Conservation (phyloP, 2,329 filamentous ascomycete species). For the Teratosphaeria viscida region DNA sequence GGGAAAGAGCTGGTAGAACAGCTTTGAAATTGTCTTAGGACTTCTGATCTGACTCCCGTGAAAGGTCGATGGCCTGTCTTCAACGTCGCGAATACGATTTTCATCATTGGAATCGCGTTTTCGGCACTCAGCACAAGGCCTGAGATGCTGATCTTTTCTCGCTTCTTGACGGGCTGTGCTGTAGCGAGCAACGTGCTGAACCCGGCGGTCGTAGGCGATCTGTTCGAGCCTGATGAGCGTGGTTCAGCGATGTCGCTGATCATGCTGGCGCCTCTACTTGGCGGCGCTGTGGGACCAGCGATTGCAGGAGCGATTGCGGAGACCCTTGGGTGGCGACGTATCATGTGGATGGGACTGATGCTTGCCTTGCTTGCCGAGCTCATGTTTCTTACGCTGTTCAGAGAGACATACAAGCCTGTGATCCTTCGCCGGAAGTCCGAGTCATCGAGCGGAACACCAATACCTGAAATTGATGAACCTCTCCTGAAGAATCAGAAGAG, state of each 20-base stretch:
- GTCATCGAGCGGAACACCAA: conserved; percentile 13
- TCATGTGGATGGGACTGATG: conserved; percentile 41
- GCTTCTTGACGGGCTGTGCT: conserved; percentile 35
- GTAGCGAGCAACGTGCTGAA: conserved; percentile 47
- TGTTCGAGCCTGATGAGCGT: conserved; percentile 47
- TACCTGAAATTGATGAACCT: conserved; percentile 7
- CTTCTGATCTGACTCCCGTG: neutral
- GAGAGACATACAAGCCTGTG: conserved; percentile 51
- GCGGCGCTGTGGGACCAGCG: conserved; percentile 47
- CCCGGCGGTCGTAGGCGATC: conserved; percentile 54
- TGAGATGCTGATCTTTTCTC: conserved; percentile 30
- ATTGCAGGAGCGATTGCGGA: conserved; percentile 47
- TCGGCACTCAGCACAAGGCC: conserved; percentile 30
- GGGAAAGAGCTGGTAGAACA: no score
- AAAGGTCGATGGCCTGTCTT: conserved; percentile 25
- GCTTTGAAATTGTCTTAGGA: no score
- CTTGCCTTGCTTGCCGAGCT: conserved; percentile 42
- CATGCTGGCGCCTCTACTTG: conserved; percentile 47
- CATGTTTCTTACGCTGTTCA: conserved; percentile 40
- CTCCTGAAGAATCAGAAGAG: neutral
- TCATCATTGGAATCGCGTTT: conserved; percentile 34
- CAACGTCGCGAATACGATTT: conserved; percentile 32
- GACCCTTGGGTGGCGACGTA: conserved; percentile 44
- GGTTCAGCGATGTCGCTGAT: conserved; percentile 50
- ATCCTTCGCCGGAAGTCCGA: conserved; percentile 35